phyloP scores from a whole-genome alignment of 1,139 yeast species.

The Protomyces gravidus region DNA sequence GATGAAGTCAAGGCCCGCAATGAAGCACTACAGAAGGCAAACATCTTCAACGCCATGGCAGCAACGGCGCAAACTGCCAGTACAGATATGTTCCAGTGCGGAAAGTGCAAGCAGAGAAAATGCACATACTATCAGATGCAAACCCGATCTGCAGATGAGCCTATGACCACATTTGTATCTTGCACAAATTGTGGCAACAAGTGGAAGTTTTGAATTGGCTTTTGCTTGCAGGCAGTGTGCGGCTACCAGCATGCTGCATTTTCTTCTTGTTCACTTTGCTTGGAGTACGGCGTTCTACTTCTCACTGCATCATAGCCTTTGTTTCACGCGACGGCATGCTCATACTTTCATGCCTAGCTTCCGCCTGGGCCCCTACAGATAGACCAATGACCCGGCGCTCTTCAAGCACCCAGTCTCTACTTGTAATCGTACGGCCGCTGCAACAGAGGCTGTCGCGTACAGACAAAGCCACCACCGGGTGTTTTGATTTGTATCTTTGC shows the following conservation, averaged over 20 bases:
- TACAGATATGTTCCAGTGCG: constrained; percentile 94
- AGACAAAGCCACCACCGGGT: constrained; percentile 9
- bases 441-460: neutral
- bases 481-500: constrained; percentile 10
- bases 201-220: constrained; percentile 81
- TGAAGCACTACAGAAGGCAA: constrained; percentile 79
- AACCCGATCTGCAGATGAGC: constrained; percentile 98
- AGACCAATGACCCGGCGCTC: too few species aligned
- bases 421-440: neutral
- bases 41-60: constrained; percentile 93
- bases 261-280: too few species aligned
- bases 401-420: too few species aligned
- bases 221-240: too few species aligned
- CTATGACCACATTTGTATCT: constrained; percentile 89
- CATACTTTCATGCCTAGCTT: too few species aligned
- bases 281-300: too few species aligned
- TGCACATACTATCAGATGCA: constrained; percentile 97
- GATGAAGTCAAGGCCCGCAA: constrained; percentile 77
- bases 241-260: too few species aligned
- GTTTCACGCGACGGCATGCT: too few species aligned
- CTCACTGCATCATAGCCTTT: too few species aligned
- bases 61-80: constrained; percentile 96
- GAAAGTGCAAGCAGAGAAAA: constrained; percentile 94
- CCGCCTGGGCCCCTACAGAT: too few species aligned
- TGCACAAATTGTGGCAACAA: constrained; percentile 72